Base-by-base conservation (phyloP, 352 stramenopile species). In the Ophiocytium majus region DNA sequence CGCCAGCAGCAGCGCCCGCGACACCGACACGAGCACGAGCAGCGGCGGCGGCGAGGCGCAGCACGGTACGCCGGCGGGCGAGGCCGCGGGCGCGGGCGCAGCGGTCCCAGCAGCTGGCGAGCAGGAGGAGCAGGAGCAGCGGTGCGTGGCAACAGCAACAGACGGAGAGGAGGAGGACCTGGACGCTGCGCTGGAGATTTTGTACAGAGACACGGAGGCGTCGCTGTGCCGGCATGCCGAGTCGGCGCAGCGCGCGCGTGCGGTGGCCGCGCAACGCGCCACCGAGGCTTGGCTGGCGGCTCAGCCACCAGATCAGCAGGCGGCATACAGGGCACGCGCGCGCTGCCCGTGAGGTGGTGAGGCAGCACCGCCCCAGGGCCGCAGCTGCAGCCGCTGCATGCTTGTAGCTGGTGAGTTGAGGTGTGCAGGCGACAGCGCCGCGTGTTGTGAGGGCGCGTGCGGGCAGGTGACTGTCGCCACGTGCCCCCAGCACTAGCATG, bases 241-340 rank as follows among this genome's bases (percentile, higher is more conserved):
- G 35, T 5, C 32, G 66, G 66, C 66, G 35, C 66, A 17, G 5
- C 5, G 32, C 5, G 14, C 32, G 32, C 5, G 14, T 5, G 5
- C 5, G 35, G 32, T 14, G 66, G 66, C 66, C 5, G 66, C 66
- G 35, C 66, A 43, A 17, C 66, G 66, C 32, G 66, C 66, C 5
- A 78, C 66, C 5, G 66, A 78, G 35, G 66, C 66, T 5, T 78
- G 66, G 66, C 66, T 78, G 32, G 66, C 66, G 66, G 17, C 5
- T 14, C 66, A 78, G 66, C 14, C 66, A 14, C 5, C 5, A 14
- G 5, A 78, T 5, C 66, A 78, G 35, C 32, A 17, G 5, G 66
- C 32, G 35, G 66, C 66, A 78, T 78, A 78, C 14, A 78, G 5
- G 32, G 66, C 32, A 17, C 32, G 66, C 32, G 14, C 66, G n/a